Base-by-base conservation (phyloP, 1,139 yeast genomes). In the Yamadazyma buinensis region DNA sequence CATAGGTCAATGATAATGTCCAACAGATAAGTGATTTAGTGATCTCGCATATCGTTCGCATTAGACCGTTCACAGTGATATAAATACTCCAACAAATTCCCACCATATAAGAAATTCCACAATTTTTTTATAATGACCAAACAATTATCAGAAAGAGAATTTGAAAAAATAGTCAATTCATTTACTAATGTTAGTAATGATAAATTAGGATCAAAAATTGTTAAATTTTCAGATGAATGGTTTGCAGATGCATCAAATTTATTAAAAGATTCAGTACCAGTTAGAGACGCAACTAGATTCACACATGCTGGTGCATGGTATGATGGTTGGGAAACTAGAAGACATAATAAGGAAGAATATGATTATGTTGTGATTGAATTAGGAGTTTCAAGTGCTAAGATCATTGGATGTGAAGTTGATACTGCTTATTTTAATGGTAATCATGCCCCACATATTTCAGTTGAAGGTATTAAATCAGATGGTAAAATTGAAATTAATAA, bases 291-390 rank as follows among this genome's bases (percentile, higher is more conserved):
- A 15, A 81, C 88, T 14, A 69, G 74, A 49, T 90, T 86, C 60
- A 77, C 84, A 4, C 83, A 77, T 44, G 77, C 90, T 4, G 97
- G 97, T 35, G 95, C 95, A 5, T 88, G 97, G 96, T 90, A 85
- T 55, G 97, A 90, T 49, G 97, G 97, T 12, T 90, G 97, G 97
- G 97, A 90, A 60, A 88, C 97, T 15, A 74, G 97, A 57, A 75
- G 97, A 61, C 97, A 90, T 67, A 90, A 90, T 59, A 62, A 77
- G 2, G 83, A 70, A 41, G 87, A 79, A 37, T 84, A 86, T 28
- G 97, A 90, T 53, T 88, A 90, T 84, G 96, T 84, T 20, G 67
- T 85, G 26, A 64, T 90, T 58, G 73, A 77, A 55, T 68, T 86
- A 53, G 97, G 97, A 10, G 97, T 90, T 12, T 68, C 87, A 7